These are phyloP conservation scores for Carex arenaria DNA, from an alignment of 202 grass and related monocot species.

Conservation along the genomic window DNA sequence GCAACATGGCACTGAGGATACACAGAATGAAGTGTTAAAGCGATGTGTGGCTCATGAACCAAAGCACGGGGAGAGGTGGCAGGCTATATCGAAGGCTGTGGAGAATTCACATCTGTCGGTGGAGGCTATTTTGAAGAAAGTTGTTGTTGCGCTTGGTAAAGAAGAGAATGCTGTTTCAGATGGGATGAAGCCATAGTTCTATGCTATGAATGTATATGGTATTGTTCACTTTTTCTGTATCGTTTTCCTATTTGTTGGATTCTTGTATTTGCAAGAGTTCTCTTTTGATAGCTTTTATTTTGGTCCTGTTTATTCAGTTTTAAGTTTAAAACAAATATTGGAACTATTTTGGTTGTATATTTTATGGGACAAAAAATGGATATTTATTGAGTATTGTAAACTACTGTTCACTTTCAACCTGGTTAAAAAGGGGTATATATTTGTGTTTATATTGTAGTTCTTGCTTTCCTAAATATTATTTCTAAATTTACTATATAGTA, in stretches of 20 bases:
- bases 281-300: constrained; percentile 2
- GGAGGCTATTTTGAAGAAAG: constrained; percentile 74
- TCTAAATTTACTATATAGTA: neutral
- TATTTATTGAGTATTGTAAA: neutral
- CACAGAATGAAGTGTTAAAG: constrained; percentile 68
- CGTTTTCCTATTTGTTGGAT: neutral
- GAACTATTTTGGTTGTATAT: neutral
- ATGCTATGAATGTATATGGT: neutral
- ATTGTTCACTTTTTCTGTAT: neutral
- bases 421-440: neutral
- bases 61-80: constrained; percentile 89
- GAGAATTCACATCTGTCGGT: constrained; percentile 72
- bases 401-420: neutral
- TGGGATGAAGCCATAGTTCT: constrained; percentile 20
- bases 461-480: neutral
- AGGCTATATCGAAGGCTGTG: constrained; percentile 66
- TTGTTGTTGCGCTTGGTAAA: constrained; percentile 53
- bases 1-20: constrained; percentile 64
- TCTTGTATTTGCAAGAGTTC: neutral
- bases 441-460: neutral
- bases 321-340: neutral
- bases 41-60: constrained; percentile 71
- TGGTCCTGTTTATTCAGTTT: neutral
- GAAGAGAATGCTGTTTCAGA: constrained; percentile 60
- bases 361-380: neutral